Evolutionary conservation across 305 asterid species (phyloP).

Genomic region (Ajuga reptans): DNA sequence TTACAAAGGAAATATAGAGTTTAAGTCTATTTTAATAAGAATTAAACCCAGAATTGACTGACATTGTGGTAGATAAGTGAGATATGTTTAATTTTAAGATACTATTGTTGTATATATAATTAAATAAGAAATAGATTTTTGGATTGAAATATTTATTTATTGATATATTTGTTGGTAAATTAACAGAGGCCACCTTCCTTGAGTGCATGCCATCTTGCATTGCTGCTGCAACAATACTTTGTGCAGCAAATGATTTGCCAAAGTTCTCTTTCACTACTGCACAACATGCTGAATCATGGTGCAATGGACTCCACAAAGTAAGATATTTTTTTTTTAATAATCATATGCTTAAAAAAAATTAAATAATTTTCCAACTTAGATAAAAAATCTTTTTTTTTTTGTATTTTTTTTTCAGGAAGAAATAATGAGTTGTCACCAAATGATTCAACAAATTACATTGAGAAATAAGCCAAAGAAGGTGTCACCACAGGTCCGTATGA

Average conservation of each 20-base stretch:
- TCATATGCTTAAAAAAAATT: not conserved
- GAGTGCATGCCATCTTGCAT: constrained; percentile 76
- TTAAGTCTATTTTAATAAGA: too few species aligned
- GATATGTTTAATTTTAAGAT: too few species aligned
- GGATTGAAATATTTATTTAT: not conserved
- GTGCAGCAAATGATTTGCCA: constrained; percentile 64
- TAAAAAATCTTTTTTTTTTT: not conserved
- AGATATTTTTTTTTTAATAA: constrained; percentile 15
- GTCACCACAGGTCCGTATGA: constrained; percentile 52
- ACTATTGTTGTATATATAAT: too few species aligned
- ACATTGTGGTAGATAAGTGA: too few species aligned
- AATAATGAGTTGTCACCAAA: constrained; percentile 36
- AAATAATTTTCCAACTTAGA: not conserved
- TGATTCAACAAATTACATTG: constrained; percentile 28
- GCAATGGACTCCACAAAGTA: constrained; percentile 65
- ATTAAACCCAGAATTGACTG: too few species aligned
- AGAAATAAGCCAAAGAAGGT: constrained; percentile 32
- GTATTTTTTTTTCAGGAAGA: constrained; percentile 40
- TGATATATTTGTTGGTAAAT: not conserved
- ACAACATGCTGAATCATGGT: constrained; percentile 75
- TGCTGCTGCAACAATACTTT: constrained; percentile 60
- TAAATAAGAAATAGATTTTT: too few species aligned
- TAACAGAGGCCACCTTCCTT: constrained; percentile 49
- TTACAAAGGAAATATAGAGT: too few species aligned
- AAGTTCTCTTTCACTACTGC: constrained; percentile 57